phyloP scores from a whole-genome alignment of 345 rosid species.

The Gossypium turneri region DNA sequence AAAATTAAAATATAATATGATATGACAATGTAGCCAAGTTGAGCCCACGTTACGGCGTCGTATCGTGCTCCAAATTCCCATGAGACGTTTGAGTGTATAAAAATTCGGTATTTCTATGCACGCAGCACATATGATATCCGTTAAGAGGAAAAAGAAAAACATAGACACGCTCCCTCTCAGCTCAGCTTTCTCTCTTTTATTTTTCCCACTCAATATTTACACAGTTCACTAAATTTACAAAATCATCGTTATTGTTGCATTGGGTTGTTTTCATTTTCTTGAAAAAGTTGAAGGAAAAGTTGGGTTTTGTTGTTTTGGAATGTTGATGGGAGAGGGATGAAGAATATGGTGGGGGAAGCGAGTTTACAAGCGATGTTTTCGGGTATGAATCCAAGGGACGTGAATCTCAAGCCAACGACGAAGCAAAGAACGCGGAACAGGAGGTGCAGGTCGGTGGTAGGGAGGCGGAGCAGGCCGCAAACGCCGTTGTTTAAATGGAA shows the following conservation, averaged over 20 bases:
- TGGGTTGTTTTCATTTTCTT: background rate
- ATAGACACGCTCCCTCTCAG: background rate
- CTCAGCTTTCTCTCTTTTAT: background rate
- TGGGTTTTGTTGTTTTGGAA: background rate
- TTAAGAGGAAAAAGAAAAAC: background rate
- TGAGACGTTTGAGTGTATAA: background rate
- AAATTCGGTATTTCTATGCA: slow-evolving; percentile 3
- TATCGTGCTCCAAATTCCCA: too few species aligned
- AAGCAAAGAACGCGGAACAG: slow-evolving; percentile 45
- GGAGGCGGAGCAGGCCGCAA: slow-evolving; percentile 65
- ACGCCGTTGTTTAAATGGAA: slow-evolving; percentile 79
- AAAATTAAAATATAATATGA: too few species aligned
- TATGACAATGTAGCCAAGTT: too few species aligned
- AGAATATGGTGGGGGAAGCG: slow-evolving; percentile 50
- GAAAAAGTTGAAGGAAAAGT: background rate
- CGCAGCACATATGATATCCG: background rate
- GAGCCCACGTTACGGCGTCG: too few species aligned
- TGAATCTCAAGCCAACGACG: slow-evolving; percentile 54
- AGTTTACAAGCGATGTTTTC: slow-evolving; percentile 44
- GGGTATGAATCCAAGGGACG: slow-evolving; percentile 19
- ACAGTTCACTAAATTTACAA: background rate
- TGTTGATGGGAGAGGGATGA: slow-evolving; percentile 42
- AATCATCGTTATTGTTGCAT: background rate
- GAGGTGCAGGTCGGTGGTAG: slow-evolving; percentile 37
- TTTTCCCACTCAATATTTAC: background rate